Percentiles rank a stretch among this genome's conserved stretches.
Conservation (phyloP, 805 yeast genomes). For the Candida qinlingensis region DNA sequence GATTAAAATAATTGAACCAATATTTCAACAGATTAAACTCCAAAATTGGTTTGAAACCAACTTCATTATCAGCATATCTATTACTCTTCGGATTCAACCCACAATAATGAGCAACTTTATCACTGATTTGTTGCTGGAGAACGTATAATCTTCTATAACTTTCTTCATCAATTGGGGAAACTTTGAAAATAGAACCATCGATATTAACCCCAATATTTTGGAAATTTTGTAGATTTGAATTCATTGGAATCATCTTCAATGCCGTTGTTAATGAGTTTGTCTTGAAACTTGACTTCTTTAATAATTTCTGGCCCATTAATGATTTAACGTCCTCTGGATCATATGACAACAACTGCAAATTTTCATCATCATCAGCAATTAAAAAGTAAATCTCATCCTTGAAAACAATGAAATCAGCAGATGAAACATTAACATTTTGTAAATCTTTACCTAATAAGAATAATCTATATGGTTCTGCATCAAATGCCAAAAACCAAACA, state of each 20-base stretch:
- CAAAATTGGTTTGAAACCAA: constrained; percentile 54
- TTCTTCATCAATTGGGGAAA: constrained; percentile 70
- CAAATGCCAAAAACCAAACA: constrained; percentile 80
- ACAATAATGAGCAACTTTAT: constrained; percentile 64
- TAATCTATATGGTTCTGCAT: constrained; percentile 92
- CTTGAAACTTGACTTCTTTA: constrained; percentile 67
- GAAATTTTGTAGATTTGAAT: constrained; percentile 36
- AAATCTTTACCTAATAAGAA: constrained; percentile 71
- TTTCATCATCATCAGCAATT: constrained; percentile 61
- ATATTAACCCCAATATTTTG: constrained; percentile 66
- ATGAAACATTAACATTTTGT: constrained; percentile 52
- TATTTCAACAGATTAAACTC: constrained; percentile 52
- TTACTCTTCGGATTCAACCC: constrained; percentile 74
- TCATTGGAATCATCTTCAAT: constrained; percentile 38
- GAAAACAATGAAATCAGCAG: constrained; percentile 71
- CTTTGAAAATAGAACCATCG: constrained; percentile 75
- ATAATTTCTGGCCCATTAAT: constrained; percentile 67
- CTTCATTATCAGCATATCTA: constrained; percentile 28
- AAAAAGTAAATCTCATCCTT: constrained; percentile 65
- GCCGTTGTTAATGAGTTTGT: constrained; percentile 57
- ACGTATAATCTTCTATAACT: constrained; percentile 77
- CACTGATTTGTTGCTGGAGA: constrained; percentile 81
- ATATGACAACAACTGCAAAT: constrained; percentile 71
- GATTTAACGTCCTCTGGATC: constrained; percentile 91
- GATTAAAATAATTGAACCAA: constrained; percentile 48